Percentiles rank a stretch among this genome's conserved stretches.
Evolutionary conservation across 2,329 filamentous ascomycete species (phyloP).

Genomic region (Fusarium floridanum): DNA sequence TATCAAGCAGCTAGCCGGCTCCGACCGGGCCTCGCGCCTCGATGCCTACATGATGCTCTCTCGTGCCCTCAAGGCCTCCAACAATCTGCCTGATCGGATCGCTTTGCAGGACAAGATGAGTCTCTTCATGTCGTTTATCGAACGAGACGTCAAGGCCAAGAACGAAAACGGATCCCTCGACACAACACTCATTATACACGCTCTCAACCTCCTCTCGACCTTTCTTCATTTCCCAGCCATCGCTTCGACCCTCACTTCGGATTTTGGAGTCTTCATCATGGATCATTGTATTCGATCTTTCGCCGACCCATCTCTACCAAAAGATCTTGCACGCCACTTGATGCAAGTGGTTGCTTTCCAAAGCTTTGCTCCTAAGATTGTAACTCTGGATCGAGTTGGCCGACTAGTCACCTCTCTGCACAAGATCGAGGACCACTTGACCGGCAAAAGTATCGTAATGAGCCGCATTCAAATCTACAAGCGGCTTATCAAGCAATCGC

Average conservation of each 20-base stretch:
- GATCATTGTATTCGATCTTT: constrained; percentile 84
- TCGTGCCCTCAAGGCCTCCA: constrained; percentile 82
- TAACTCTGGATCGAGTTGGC: constrained; percentile 78
- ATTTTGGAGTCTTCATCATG: constrained; percentile 84
- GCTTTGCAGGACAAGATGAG: constrained; percentile 82
- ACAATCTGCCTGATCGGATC: constrained; percentile 81
- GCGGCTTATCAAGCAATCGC: constrained; percentile 79
- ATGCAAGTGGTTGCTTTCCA: constrained; percentile 86
- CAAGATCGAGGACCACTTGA: constrained; percentile 78
- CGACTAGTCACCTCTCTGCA: constrained; percentile 79
- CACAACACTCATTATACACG: constrained; percentile 79
- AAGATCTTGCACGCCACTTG: constrained; percentile 82
- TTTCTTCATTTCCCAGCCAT: constrained; percentile 83
- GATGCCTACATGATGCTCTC: constrained; percentile 90
- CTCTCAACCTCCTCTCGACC: constrained; percentile 80
- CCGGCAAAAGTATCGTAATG: constrained; percentile 84
- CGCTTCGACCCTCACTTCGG: constrained; percentile 76
- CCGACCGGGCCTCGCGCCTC: constrained; percentile 77
- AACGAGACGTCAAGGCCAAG: constrained; percentile 80
- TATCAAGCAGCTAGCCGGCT: constrained; percentile 81
- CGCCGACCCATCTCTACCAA: constrained; percentile 76
- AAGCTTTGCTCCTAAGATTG: constrained; percentile 79
- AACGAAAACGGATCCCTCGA: constrained; percentile 70
- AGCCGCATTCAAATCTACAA: constrained; percentile 84
- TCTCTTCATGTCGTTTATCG: constrained; percentile 83